phyloP scores from a whole-genome alignment of 2,329 filamentous ascomycete species.

The Metarhizium guizhouense region DNA sequence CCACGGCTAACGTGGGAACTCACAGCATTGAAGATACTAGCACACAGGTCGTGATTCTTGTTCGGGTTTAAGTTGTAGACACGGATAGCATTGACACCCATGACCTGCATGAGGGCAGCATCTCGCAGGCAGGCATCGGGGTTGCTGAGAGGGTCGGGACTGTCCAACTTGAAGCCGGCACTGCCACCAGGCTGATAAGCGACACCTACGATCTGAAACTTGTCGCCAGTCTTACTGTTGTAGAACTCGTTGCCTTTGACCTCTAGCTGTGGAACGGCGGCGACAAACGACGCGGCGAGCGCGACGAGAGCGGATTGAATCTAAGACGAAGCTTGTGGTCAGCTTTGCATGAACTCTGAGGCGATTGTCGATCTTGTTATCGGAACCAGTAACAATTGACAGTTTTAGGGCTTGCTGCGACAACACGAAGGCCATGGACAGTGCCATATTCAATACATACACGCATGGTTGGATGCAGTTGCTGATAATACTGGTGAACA shows the following conservation, averaged over 20 bases:
- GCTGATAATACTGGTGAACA: background rate
- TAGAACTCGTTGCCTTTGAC: constrained; percentile 51
- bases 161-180: constrained; percentile 45
- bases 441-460: constrained; percentile 6
- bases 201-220: constrained; percentile 58
- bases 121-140: constrained; percentile 51
- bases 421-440: background rate
- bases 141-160: constrained; percentile 52
- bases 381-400: background rate
- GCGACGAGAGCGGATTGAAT: constrained; percentile 39
- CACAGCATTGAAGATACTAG: constrained; percentile 57
- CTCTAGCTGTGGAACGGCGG: constrained; percentile 48
- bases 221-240: constrained; percentile 47
- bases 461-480: constrained; percentile 10
- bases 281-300: constrained; percentile 41
- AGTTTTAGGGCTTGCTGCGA: background rate
- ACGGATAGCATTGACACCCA: constrained; percentile 59
- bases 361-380: background rate
- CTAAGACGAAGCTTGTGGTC: constrained; percentile 12
- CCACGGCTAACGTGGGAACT: constrained; percentile 8
- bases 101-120: constrained; percentile 55
- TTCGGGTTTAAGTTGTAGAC: constrained; percentile 61
- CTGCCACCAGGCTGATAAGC: constrained; percentile 63
- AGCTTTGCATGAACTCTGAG: background rate
- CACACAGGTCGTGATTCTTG: constrained; percentile 58